phyloP scores from a whole-genome alignment of 2,329 filamentous ascomycete genomes.

The Elsinoe perseae region DNA sequence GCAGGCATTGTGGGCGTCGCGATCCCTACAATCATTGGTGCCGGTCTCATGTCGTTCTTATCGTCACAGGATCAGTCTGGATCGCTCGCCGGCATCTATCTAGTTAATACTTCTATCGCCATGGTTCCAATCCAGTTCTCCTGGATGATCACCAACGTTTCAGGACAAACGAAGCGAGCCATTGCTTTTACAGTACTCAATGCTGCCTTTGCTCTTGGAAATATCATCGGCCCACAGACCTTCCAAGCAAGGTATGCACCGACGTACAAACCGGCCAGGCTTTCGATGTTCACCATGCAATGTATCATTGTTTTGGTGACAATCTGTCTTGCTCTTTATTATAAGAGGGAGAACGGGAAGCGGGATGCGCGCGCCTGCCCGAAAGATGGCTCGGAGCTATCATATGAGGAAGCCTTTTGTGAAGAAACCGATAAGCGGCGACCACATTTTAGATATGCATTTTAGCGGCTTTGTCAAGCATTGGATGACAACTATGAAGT shows the following conservation, averaged over 20 bases:
- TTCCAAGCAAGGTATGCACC: constrained; percentile 30
- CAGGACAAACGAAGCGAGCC: constrained; percentile 33
- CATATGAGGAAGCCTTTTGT: neutral
- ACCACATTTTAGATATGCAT: constrained; percentile 5
- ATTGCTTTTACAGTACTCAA: neutral
- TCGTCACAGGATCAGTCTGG: neutral
- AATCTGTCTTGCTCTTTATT: constrained; percentile 41
- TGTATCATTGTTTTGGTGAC: constrained; percentile 27
- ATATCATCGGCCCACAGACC: constrained; percentile 32
- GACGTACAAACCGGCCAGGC: constrained; percentile 33
- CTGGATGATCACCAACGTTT: constrained; percentile 38
- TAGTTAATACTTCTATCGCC: constrained; percentile 28
- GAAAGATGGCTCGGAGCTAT: neutral
- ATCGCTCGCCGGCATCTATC: constrained; percentile 27
- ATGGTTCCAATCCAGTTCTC: constrained; percentile 29
- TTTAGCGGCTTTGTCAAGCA: neutral
- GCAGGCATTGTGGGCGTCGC: constrained; percentile 44
- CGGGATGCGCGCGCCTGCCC: constrained; percentile 15
- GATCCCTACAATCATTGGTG: constrained; percentile 41
- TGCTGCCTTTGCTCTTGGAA: constrained; percentile 24
- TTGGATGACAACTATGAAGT: neutral
- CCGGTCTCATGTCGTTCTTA: constrained; percentile 46
- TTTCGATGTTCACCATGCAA: constrained; percentile 24
- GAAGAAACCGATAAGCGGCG: neutral
- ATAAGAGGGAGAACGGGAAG: constrained; percentile 34